These are phyloP conservation scores for Hypoxylon rubiginosum DNA, from an alignment of 2,329 filamentous ascomycete species.

Conservation along the genomic window DNA sequence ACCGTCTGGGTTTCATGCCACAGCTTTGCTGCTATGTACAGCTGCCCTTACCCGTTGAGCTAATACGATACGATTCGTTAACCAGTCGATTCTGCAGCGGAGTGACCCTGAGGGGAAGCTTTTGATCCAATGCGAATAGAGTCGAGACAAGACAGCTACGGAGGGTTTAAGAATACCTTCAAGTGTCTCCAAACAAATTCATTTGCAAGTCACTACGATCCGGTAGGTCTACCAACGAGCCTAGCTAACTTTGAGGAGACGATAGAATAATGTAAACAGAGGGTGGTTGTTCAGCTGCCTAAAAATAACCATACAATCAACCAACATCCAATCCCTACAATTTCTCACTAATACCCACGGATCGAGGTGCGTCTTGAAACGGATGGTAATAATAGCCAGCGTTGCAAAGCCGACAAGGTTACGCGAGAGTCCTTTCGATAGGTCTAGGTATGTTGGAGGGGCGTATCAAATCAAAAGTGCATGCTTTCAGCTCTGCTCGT, in stretches of 20 bases:
- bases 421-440: slow-evolving; percentile 21
- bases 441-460: slow-evolving; percentile 1
- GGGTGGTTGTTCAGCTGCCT: neutral
- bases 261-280: neutral
- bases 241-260: neutral
- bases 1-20: slow-evolving; percentile 32
- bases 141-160: neutral
- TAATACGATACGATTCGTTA: slow-evolving; percentile 17
- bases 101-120: slow-evolving; percentile 2
- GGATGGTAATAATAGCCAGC: slow-evolving; percentile 7
- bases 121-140: slow-evolving; percentile 3
- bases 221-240: neutral
- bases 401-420: slow-evolving; percentile 12
- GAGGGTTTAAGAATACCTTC: neutral
- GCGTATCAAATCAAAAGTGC: slow-evolving; percentile 19
- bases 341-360: slow-evolving; percentile 1
- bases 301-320: slow-evolving; percentile 14
- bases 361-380: slow-evolving; percentile 9
- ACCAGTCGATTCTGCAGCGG: slow-evolving; percentile 19
- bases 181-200: slow-evolving; percentile 1
- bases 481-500: slow-evolving; percentile 3
- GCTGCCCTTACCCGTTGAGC: slow-evolving; percentile 26
- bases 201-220: neutral
- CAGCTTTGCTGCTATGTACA: slow-evolving; percentile 28
- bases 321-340: neutral